phyloP scores from a whole-genome alignment of 768 basidiomycete genomes.

The Chalciporus sphaerocephalus region DNA sequence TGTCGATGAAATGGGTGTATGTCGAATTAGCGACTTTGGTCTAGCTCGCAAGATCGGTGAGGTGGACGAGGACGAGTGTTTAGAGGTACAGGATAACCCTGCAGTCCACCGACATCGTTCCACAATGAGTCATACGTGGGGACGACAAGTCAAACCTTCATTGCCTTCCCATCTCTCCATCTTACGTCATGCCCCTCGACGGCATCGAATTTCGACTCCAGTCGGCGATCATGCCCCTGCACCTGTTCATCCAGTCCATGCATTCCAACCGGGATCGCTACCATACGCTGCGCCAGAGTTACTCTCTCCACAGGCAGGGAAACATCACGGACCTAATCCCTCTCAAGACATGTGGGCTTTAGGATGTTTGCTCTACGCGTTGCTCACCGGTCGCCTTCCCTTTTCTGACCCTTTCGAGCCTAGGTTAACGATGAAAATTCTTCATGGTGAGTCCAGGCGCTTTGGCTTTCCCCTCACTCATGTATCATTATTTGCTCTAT shows the following conservation, averaged over 20 bases:
- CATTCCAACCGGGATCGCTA: slow-evolving; percentile 76
- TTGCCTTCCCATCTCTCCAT: slow-evolving; percentile 13
- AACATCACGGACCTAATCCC: slow-evolving; percentile 39
- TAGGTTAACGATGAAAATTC: slow-evolving; percentile 84
- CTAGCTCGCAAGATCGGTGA: slow-evolving; percentile 66
- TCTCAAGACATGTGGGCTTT: slow-evolving; percentile 96
- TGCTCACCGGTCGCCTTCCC: slow-evolving; percentile 82
- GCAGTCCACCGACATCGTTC: slow-evolving; percentile 25
- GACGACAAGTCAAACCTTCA: slow-evolving; percentile 23
- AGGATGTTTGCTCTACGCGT: slow-evolving; percentile 82
- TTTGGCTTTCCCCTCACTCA: slow-evolving; percentile 6
- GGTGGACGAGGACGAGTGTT: slow-evolving; percentile 34
- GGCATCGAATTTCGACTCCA: slow-evolving; percentile 48
- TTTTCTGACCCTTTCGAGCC: slow-evolving; percentile 91
- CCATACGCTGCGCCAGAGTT: slow-evolving; percentile 92
- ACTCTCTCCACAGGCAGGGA: slow-evolving; percentile 55
- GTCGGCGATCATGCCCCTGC: slow-evolving; percentile 28
- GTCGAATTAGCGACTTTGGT: slow-evolving; percentile 83
- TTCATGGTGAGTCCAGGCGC: slow-evolving; percentile 55
- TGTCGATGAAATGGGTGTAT: slow-evolving; percentile 83
- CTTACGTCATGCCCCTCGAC: slow-evolving; percentile 36
- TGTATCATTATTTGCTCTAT: neutral
- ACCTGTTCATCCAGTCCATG: slow-evolving; percentile 32
- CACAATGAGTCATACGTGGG: slow-evolving; percentile 22
- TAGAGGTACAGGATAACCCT: slow-evolving; percentile 8